A percentile compares a stretch with the other conserved stretches of the same genome.
Evolutionary conservation across 176 grass and related monocot genomes (phyloP).

Genomic region (Oryza glaberrima): DNA sequence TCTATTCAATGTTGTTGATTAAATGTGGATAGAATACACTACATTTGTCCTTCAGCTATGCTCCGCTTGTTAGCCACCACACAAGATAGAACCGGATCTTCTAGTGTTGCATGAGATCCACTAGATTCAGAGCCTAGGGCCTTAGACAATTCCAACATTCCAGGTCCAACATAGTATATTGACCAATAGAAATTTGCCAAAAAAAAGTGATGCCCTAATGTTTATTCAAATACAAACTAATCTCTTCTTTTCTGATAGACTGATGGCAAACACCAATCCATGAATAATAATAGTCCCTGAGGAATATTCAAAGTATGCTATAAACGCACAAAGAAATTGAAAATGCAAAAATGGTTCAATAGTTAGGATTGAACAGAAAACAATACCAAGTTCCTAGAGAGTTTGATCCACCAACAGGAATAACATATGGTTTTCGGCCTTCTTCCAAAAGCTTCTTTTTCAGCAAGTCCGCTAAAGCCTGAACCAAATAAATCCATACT

Average conservation of each 20-base stretch:
- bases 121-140: not conserved
- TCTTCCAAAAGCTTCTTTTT: conserved; percentile 78
- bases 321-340: not conserved
- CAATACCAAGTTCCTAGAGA: conserved; percentile 90
- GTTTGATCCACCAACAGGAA: conserved; percentile 98
- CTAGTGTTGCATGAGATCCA: not conserved
- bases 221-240: not conserved
- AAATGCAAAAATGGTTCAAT: not conserved
- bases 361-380: not conserved
- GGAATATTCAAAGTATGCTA: conserved; percentile 12
- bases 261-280: not conserved
- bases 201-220: not conserved
- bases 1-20: not conserved
- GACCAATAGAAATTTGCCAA: not conserved
- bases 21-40: not conserved
- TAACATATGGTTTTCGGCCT: conserved; percentile 90
- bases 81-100: not conserved
- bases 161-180: not conserved
- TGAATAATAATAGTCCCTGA: conserved; percentile 6
- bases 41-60: not conserved
- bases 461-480: conserved; percentile 86
- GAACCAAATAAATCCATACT: conserved; percentile 11
- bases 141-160: not conserved
- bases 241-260: not conserved
- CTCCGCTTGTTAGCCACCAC: not conserved